These are phyloP conservation scores for Ophiosphaerella korrae DNA, from an alignment of 2,329 filamentous ascomycete species.

Conservation along the genomic window DNA sequence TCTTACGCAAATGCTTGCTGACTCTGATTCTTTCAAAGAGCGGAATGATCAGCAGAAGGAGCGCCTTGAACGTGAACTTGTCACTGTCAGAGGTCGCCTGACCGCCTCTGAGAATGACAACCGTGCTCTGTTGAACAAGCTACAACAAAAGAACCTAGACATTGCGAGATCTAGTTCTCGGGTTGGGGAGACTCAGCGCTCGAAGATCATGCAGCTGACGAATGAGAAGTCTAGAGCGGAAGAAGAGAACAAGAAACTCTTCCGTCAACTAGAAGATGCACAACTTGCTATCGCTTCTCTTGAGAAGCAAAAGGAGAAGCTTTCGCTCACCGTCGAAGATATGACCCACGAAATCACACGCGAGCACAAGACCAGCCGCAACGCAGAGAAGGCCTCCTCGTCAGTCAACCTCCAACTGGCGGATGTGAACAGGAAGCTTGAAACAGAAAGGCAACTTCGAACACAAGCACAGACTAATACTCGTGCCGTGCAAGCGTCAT, in stretches of 20 bases:
- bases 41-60: slow-evolving; percentile 95
- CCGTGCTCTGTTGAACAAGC: slow-evolving; percentile 89
- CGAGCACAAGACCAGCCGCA: slow-evolving; percentile 87
- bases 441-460: slow-evolving; percentile 86
- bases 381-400: slow-evolving; percentile 86
- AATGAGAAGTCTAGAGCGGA: slow-evolving; percentile 83
- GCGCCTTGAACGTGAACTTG: slow-evolving; percentile 85
- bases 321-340: slow-evolving; percentile 86
- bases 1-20: slow-evolving; percentile 83
- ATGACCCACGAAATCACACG: slow-evolving; percentile 88
- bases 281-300: slow-evolving; percentile 82
- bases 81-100: slow-evolving; percentile 87
- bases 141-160: slow-evolving; percentile 96
- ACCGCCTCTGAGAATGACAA: slow-evolving; percentile 96
- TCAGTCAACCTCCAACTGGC: slow-evolving; percentile 81
- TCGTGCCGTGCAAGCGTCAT: slow-evolving; percentile 75
- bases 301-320: slow-evolving; percentile 93
- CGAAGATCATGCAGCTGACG: slow-evolving; percentile 76
- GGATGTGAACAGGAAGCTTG: slow-evolving; percentile 85
- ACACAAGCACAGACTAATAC: slow-evolving; percentile 85
- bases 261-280: slow-evolving; percentile 83
- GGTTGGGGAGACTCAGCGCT: slow-evolving; percentile 80
- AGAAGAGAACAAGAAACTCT: slow-evolving; percentile 79
- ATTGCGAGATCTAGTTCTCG: slow-evolving; percentile 89
- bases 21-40: slow-evolving; percentile 86